Evolutionary conservation across 2,329 filamentous ascomycete species (phyloP).

Genomic region (Coniochaeta ligniaria): DNA sequence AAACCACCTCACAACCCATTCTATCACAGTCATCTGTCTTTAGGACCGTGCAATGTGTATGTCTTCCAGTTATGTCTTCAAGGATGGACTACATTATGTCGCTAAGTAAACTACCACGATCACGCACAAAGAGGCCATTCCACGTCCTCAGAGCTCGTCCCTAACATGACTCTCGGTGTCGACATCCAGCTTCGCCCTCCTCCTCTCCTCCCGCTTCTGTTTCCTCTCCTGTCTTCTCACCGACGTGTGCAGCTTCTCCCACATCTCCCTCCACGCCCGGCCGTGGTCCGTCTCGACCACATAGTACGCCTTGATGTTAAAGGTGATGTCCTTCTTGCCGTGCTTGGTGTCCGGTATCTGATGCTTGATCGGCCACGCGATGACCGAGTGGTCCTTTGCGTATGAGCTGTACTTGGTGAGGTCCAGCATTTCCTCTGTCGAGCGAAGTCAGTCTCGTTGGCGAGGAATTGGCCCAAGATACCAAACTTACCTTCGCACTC

Average conservation of each 20-base stretch:
- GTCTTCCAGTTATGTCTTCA: too few species aligned
- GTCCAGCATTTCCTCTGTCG: not conserved
- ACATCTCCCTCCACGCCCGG: conserved; percentile 1
- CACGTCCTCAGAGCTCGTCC: not conserved
- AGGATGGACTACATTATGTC: too few species aligned
- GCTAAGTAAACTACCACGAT: not conserved
- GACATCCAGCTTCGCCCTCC: not conserved
- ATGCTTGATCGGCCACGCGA: conserved; percentile 1
- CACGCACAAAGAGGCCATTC: not conserved
- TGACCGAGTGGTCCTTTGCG: not conserved
- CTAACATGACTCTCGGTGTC: not conserved
- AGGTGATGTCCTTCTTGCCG: conserved; percentile 1
- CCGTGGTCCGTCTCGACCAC: conserved; percentile 1
- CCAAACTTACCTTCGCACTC: conserved; percentile 1
- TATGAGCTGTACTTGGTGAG: conserved; percentile 1
- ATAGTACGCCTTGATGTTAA: conserved; percentile 1
- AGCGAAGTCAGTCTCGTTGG: not conserved
- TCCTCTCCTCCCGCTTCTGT: not conserved
- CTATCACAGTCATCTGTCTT: too few species aligned
- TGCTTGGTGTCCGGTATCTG: conserved; percentile 1
- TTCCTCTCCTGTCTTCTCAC: not conserved
- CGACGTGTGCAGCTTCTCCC: not conserved
- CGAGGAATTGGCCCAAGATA: too few species aligned
- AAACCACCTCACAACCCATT: conserved; percentile 18
- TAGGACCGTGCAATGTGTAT: too few species aligned